Evolutionary conservation across 2,329 filamentous ascomycete species (phyloP), one percentile per base, ranked within the genome.

Genomic region (Fusarium sp.): DNA sequence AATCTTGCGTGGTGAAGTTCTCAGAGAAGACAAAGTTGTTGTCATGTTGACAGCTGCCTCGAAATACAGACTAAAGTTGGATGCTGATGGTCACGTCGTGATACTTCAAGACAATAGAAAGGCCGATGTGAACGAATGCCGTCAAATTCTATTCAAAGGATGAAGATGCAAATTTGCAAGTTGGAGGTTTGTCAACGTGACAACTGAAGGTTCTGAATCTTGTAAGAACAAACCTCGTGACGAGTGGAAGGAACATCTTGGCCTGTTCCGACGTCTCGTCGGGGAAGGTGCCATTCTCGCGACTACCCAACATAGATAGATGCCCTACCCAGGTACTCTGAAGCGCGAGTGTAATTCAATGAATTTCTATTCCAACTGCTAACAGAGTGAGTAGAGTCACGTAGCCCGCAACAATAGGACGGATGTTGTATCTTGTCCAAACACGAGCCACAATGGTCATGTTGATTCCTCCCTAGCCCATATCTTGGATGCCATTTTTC

Each of bases 131-230:
- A 36, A 62, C 15, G 19, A 32, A 62, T 64, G 54, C 17, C 49
- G 43, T 48, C 62, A 47, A 66, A 59, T 14, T 65, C 62, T 65
- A 49, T 59, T 57, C 6, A 51, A 58, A 52, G 14, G 46, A 63
- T 65, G 57, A 37, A 15, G 47, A 37, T 61, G 48, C 15, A 39
- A 36, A 25, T 35, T 57, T 61, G 48, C 15, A 39, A 36, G 25
- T 35, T 57, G 43, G 23, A 49, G n/a, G 43, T 49, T 21, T 11
- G 29, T 32, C 10, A 37, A 27, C 4, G 8, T 37, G 19, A 29
- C 23, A 59, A 17, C 6, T 33, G 14, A 14, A 44, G 19, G 19
- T 19, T 19, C 19, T 19, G 41, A 11, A 17, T 37, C 9, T 25
- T 25, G 23, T 6, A 25, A 25, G 23, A 8, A 5, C 8, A 6